phyloP scores from a whole-genome alignment of 2,329 filamentous ascomycete genomes.

The Eutypella sp. region DNA sequence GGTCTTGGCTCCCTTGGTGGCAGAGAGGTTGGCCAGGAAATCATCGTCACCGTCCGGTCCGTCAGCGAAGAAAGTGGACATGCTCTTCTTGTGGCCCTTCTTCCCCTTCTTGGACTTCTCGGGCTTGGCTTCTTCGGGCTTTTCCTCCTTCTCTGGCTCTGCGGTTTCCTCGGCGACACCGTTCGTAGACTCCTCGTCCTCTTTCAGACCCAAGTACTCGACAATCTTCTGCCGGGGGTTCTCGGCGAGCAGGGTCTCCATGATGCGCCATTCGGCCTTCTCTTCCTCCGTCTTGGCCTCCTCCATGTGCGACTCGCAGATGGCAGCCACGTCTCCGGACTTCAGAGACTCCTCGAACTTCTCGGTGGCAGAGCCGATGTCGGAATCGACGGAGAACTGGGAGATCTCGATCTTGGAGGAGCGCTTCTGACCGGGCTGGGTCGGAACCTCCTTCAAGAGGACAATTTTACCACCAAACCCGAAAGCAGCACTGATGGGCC shows the following conservation, averaged over 20 bases:
- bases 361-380: conserved; percentile 77
- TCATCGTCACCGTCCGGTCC: conserved; percentile 67
- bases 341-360: conserved; percentile 81
- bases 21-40: conserved; percentile 79
- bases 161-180: conserved; percentile 37
- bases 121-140: conserved; percentile 39
- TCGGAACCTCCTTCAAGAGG: conserved; percentile 57
- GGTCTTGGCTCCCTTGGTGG: conserved; percentile 86
- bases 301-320: conserved; percentile 75
- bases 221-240: conserved; percentile 83
- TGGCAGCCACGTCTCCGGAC: conserved; percentile 68
- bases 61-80: conserved; percentile 78
- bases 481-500: conserved; percentile 81
- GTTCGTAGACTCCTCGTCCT: conserved; percentile 49
- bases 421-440: conserved; percentile 57
- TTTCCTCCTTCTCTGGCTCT: conserved; percentile 30
- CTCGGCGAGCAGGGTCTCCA: conserved; percentile 79
- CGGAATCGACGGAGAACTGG: conserved; percentile 82
- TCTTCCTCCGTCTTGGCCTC: conserved; percentile 80
- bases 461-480: conserved; percentile 94
- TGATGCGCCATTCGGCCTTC: conserved; percentile 92
- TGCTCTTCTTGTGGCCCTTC: conserved; percentile 49
- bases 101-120: conserved; percentile 38
- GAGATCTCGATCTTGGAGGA: conserved; percentile 78
- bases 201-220: conserved; percentile 83